These are phyloP conservation scores for Saccharomycopsis sp. DNA, from an alignment of 805 yeast genomes.

Conservation along the genomic window DNA sequence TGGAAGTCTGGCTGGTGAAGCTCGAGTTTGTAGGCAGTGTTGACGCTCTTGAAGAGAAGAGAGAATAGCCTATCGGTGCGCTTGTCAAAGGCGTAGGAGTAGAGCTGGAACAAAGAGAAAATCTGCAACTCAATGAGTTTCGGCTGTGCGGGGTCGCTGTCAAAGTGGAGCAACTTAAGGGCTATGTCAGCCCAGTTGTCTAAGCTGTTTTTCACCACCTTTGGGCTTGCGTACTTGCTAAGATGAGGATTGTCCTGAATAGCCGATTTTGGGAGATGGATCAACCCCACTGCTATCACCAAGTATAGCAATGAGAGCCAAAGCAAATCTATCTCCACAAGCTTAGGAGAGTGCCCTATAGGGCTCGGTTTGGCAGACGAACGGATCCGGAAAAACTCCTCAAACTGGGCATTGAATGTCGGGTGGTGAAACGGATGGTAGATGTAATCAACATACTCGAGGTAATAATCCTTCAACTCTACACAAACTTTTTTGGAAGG, in stretches of 20 bases:
- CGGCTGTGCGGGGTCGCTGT: slow-evolving; percentile 1
- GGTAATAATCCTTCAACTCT: slow-evolving; percentile 22
- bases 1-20: slow-evolving; percentile 25
- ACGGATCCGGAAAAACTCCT: not conserved
- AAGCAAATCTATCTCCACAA: not conserved
- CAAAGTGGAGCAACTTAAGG: not conserved
- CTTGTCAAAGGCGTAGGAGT: slow-evolving; percentile 26
- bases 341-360: not conserved
- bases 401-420: slow-evolving; percentile 18
- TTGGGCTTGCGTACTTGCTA: not conserved
- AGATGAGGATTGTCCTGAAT: not conserved
- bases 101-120: slow-evolving; percentile 26
- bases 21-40: slow-evolving; percentile 25
- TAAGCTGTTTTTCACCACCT: not conserved
- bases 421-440: slow-evolving; percentile 29
- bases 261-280: not conserved
- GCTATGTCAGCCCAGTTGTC: not conserved
- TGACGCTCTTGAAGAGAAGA: slow-evolving; percentile 23
- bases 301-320: not conserved
- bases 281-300: not conserved
- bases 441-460: slow-evolving; percentile 27
- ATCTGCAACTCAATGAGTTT: slow-evolving; percentile 24
- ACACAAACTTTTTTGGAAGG: not conserved
- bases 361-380: not conserved
- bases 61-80: slow-evolving; percentile 26